Base-by-base conservation (phyloP, 495 filamentous ascomycete genomes). In the Apiosordaria backusii region DNA sequence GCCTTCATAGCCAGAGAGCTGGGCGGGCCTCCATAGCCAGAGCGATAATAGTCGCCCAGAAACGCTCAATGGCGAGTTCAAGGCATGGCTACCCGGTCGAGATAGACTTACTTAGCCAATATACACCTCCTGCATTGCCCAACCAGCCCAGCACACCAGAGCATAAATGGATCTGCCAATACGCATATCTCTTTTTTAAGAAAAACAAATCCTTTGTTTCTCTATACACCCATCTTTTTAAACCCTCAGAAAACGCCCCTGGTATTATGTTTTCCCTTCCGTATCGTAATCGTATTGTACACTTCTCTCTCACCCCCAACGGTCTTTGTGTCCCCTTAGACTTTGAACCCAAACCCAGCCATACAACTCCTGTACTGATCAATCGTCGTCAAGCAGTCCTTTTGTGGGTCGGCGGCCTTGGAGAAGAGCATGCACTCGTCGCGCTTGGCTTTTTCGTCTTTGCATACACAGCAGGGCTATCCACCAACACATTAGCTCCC, bases 371-470 rank as follows among this genome's bases (percentile, higher is more conserved):
- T 87, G 80, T 99, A 99, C 71, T 88, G 85, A 16, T 92, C 87
- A 68, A 99, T 90, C 63, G 88, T 86, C 16, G 88, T 83, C 76
- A 87, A 81, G 82, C 95, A 99, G 67, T 93, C 92, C 69, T 83
- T 75, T 72, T 91, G 84, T 27, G 93, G 89, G 72, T 96, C 87
- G 65, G 87, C 85, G 67, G 86, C 81, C 67, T 86, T 92, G 64
- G 90, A 93, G 80, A 98, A 97, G 19, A 99, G 90, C 94, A 99
- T 97, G 83, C 95, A 99, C 80, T 99, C 95, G 78, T 99, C 95
- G 66, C 95, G 92, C 66, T 82, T 79, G 65, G 90, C 84, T 77
- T 99, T 99, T 78, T 99, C 95, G 57, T 92, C 85, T 73, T 94
- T 97, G 86, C 95, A 99, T 22, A 99, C 95, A 77, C 94, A 97